Evolutionary conservation across 306 rosid genomes (phyloP), one percentile per base, ranked within the genome.

Genomic region (Sicyos edulis): DNA sequence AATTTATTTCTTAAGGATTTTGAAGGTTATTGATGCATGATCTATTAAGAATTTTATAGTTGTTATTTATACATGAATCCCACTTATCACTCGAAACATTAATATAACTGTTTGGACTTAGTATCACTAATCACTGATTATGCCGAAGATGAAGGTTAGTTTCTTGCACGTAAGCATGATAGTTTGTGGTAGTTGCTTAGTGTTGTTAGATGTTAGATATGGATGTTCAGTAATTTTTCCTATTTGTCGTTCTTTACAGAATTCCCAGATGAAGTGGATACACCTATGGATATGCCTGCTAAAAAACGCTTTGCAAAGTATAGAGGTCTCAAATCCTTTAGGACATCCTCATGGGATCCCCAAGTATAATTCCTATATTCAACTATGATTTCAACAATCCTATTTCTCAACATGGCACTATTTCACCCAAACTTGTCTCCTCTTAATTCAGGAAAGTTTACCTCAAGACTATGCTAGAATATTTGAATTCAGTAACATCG

Each of bases 281-380:
- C 99, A 64, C 99, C 99, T 15, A 8, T 93, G 55, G 99, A 93
- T 57, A 73, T 76, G 74, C 87, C 92, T 73, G 96, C 97, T 70
- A 89, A 95, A 80, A 85, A 86, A 79, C 91, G 97, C 34, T 93
- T 88, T 80, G 92, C 91, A 9, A 93, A 89, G 78, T 93, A 91
- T 59, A 88, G 99, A 82, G 99, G 99, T 66, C 92, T 93, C 51
- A 93, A 91, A 84, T 93, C 99, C 78, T 93, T 91, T 78, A 85
- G 97, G 82, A 93, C 97, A 44, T 93, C 99, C 26, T 78, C 92
- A 49, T 93, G 99, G 97, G 99, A 93, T 83, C 88, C 99, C 79
- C 91, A 87, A 77, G 99, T 93, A 85, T 59, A 57, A 66, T 54
- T 70, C 45, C 65, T 34, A 14, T 34, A n/a, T 71, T 71, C 72